Base-by-base conservation (phyloP, 148 eudicot species). In the Spergularia bocconei region DNA sequence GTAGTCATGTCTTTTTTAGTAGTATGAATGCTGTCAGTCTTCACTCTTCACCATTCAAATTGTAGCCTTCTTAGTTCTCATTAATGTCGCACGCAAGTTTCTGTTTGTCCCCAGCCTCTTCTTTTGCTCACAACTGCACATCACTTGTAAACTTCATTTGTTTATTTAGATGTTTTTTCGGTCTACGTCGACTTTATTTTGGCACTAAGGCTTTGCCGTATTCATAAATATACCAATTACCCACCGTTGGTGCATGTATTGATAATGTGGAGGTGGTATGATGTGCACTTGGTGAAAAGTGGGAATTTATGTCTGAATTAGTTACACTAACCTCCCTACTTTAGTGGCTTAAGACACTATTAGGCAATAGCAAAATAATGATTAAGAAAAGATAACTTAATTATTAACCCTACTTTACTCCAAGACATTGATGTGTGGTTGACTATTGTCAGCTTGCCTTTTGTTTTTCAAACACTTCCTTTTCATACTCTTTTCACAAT, bases 401-500 rank as follows among this genome's bases (percentile, higher is more conserved):
- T 19, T n/a, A 8, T 36, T 44, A 44, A 44, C 4, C 63, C 17
- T 68, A 13, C 3, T 79, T 50, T 75, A 44, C 53, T 70, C 65
- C 75, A 56, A 61, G 79, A 79, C 79, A 72, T 51, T 66, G 64
- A 53, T 67, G 55, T 69, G 48, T 61, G 29, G 86, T 83, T 81
- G 86, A 83, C 84, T 77, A 75, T 50, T 75, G 21, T 75, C 76
- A 66, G 78, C 66, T 70, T 81, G 60, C 73, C 85, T 78, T 80
- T 69, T 79, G 82, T 83, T 84, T 84, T 9, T 73, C 78, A 75
- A 17, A 65, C 77, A 57, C 67, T 71, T 64, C n/a, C 25, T 70
- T 61, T 62, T 53, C 55, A n/a, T 74, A 48, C 68, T 3, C 56
- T 75, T 75, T 74, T 51, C 25, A 73, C 20, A 48, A 63, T 12